Base-by-base conservation (phyloP, 768 basidiomycete species). In the Lentinula sp. region DNA sequence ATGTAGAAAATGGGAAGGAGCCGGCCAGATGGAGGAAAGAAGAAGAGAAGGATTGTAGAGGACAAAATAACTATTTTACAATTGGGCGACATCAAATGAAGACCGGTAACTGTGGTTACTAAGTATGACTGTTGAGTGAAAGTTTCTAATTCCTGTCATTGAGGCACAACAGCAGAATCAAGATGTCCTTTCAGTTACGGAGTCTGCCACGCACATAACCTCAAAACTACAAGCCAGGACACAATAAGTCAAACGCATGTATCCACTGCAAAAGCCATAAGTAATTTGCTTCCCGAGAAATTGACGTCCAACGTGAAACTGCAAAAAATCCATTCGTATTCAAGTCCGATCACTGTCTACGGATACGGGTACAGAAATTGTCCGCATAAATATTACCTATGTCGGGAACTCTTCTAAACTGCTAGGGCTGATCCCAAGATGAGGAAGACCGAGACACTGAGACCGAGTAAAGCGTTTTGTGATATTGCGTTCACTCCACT, bases 341-440 rank as follows among this genome's bases (percentile, higher is more conserved):
- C 7, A 39, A 39, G 37, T 39, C 37, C 37, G 28, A 28, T 28
- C 28, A 39, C 13, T 39, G 37, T 8, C 37, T 8, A 39, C 7
- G 13, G 13, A 13, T 39, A 13, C 13, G 37, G 37, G 13, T 39
- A 51, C 49, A 9, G 72, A 43, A 79, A 67, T 43, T 39, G 37
- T 39, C 13, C 13, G 9, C 37, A 39, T 8, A 39, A 39, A 13
- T 39, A 39, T 39, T 13, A 39, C 7, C 9, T 8, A 1, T 39
- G 37, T 39, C 37, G 2, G 9, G 13, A 39, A 13, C 37, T 39
- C 6, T 39, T 39, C 13, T 39, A 39, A 13, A 75, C 42, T 28
- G 68, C 68, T 55, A 79, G 74, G 57, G 70, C 60, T 5, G 73
- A 74, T 18, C 71, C 75, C 31, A 75, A 66, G 32, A 71, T 67